Evolutionary conservation across 345 rosid genomes (phyloP).

Genomic region (Lagerstroemia speciosa): DNA sequence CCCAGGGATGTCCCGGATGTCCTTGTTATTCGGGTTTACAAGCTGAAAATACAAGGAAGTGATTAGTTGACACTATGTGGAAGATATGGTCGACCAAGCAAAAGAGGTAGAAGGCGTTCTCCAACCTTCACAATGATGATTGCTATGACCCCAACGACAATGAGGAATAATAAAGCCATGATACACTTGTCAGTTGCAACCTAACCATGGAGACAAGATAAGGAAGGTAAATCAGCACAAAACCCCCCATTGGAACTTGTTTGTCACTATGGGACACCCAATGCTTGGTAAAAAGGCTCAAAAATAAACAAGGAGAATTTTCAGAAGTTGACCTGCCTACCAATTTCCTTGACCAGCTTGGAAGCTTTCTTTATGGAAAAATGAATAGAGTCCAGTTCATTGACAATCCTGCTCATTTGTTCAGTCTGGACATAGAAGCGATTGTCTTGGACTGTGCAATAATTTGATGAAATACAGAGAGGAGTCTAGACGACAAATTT

Average conservation of each 20-base stretch:
- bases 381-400: conserved; percentile 92
- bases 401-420: conserved; percentile 95
- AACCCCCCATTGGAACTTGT: neutral
- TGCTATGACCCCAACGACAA: conserved; percentile 74
- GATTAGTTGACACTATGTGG: neutral
- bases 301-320: conserved; percentile 9
- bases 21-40: conserved; percentile 84
- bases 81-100: neutral
- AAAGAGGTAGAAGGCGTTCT: neutral
- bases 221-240: conserved; percentile 12
- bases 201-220: conserved; percentile 22
- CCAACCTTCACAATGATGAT: conserved; percentile 87
- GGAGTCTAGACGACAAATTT: neutral
- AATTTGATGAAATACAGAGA: neutral
- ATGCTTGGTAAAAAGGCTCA: neutral
- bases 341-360: conserved; percentile 87
- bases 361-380: conserved; percentile 93
- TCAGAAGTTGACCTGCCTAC: conserved; percentile 85
- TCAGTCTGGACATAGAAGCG: conserved; percentile 55
- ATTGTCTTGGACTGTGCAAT: neutral
- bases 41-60: conserved; percentile 32
- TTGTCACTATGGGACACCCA: neutral
- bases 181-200: conserved; percentile 95
- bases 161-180: conserved; percentile 70
- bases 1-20: conserved; percentile 81